Conservation (phyloP, 257 asterid genomes). For the Ballota nigra region DNA sequence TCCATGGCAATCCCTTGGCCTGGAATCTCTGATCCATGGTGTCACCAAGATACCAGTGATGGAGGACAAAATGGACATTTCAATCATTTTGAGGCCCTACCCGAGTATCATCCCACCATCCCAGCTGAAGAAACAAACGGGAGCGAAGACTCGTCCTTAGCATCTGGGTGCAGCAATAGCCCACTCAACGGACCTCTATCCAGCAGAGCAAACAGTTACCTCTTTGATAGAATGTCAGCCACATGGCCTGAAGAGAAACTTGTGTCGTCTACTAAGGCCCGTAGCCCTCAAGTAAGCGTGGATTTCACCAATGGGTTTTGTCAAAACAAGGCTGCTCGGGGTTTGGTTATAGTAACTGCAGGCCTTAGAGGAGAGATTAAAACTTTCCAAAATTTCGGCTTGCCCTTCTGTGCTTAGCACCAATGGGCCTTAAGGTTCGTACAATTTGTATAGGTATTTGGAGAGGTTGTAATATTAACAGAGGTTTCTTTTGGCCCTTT, state of each 20-base stretch:
- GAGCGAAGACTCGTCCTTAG: constrained; percentile 47
- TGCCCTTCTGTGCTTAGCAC: constrained; percentile 65
- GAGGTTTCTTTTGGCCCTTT: constrained; percentile 19
- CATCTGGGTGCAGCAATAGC: constrained; percentile 56
- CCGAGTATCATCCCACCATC: constrained; percentile 54
- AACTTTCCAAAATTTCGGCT: constrained; percentile 88
- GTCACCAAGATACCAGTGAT: constrained; percentile 36
- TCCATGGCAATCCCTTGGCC: constrained; percentile 98
- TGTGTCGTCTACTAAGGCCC: constrained; percentile 46
- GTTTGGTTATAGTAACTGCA: constrained; percentile 88
- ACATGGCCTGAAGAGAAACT: constrained; percentile 98
- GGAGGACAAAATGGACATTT: constrained; percentile 36
- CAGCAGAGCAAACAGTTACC: constrained; percentile 55
- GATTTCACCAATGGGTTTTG: constrained; percentile 56
- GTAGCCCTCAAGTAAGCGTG: constrained; percentile 68
- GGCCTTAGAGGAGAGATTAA: constrained; percentile 89
- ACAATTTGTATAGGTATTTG: constrained; percentile 64
- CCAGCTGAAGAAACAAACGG: constrained; percentile 56
- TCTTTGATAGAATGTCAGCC: constrained; percentile 72
- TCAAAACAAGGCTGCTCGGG: constrained; percentile 75
- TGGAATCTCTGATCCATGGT: constrained; percentile 54
- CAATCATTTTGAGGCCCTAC: constrained; percentile 40
- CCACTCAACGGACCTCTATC: constrained; percentile 58
- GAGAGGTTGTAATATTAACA: constrained; percentile 57
- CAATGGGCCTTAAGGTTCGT: not conserved